Base-by-base conservation (phyloP, 139 green algal genomes). In the Chlorella sorokiniana region DNA sequence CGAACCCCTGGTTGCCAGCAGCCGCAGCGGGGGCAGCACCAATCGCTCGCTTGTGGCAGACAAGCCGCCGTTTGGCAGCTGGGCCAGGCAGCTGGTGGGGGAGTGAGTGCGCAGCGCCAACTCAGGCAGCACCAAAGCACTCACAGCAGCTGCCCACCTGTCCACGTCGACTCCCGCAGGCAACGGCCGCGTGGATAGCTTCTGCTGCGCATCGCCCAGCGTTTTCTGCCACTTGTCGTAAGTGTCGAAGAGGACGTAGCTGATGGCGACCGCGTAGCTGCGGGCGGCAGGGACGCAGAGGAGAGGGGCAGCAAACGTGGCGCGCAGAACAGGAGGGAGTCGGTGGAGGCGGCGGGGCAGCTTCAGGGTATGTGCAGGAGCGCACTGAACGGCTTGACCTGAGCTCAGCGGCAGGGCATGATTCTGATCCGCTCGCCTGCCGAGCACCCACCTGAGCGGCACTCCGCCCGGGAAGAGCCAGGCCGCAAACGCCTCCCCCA, bases 211-310 rank as follows among this genome's bases (percentile, higher is more conserved):
- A 54, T 88, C 64, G 20, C 71, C 78, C 44, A 84, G 79, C 3
- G 90, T 91, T 35, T 91, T 91, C 2, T 83, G 78, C 10, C 79
- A 88, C 86, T 96, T 96, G 86, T 96, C 91, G 20, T 77, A 63
- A 22, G 91, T 95, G 79, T 96, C 93, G 38, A 90, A 85, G 25
- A 93, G 70, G 2, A 96, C 93, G 71, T 96, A 96, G 27, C 41
- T 48, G 22, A 96, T 91, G 27, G 93, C 93, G 7, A 95, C 76
- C 1, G 87, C 90, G 76, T 95, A 96, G 31, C 64, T 85, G 75
- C 75, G 42, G n/a, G 56, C 16, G 10, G 56, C 56, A 54, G 8
- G 52, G 7, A 45, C 4, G 35, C 25, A 35, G 23, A 31, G 45
- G 0, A 33, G 16, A 18, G 16, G 48, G 48, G 48, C 48, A 59